A percentile compares a stretch with the other conserved stretches of the same genome.
phyloP scores from a whole-genome alignment of 2,329 filamentous ascomycete genomes.

The Aulographum hederae region DNA sequence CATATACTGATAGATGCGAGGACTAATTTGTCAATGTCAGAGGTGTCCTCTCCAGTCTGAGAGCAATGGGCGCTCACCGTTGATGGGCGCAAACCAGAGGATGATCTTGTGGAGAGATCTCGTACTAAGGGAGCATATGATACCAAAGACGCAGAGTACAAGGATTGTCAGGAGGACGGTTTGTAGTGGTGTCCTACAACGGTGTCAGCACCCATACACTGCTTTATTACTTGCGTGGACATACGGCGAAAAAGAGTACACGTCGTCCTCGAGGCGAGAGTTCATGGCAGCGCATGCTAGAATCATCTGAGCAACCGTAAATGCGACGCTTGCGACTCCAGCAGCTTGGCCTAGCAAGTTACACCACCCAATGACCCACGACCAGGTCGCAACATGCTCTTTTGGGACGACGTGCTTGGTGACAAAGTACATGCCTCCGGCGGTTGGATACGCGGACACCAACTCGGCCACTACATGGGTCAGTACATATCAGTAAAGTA shows the following conservation, averaged over 20 bases:
- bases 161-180: constrained; percentile 40
- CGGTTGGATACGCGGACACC: constrained; percentile 48
- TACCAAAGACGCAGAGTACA: constrained; percentile 35
- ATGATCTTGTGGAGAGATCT: constrained; percentile 40
- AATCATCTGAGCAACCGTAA: constrained; percentile 46
- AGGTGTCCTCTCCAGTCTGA: neutral
- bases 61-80: constrained; percentile 31
- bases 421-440: constrained; percentile 51
- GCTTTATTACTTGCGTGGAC: constrained; percentile 8
- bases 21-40: constrained; percentile 20
- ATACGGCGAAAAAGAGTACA: constrained; percentile 39
- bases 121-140: constrained; percentile 45
- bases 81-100: constrained; percentile 48
- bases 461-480: constrained; percentile 36
- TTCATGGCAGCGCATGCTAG: constrained; percentile 40
- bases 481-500: constrained; percentile 2
- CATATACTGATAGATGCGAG: constrained; percentile 42
- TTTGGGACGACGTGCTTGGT: constrained; percentile 45
- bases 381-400: constrained; percentile 42
- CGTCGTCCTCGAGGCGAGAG: constrained; percentile 15
- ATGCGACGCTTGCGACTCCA: constrained; percentile 43
- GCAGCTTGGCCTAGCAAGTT: constrained; percentile 47
- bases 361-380: constrained; percentile 50
- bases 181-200: constrained; percentile 32
- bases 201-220: constrained; percentile 2